These are phyloP conservation scores for Edaphochlamys debaryana DNA, from an alignment of 139 green algal genomes.

Conservation along the genomic window DNA sequence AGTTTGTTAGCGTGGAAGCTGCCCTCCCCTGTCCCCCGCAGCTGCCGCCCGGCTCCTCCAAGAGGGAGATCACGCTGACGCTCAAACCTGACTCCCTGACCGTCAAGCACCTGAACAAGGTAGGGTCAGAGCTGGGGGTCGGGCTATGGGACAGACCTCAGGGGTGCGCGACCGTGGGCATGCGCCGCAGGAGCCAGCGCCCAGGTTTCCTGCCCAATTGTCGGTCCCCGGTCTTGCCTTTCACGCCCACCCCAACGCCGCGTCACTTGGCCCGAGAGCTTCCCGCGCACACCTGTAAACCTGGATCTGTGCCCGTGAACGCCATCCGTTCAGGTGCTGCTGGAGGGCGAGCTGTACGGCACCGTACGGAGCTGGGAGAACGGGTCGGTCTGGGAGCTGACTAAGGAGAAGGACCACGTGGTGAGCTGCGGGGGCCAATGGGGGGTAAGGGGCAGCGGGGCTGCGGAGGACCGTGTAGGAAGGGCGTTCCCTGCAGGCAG, in stretches of 20 bases:
- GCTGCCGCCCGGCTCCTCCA: slow-evolving; percentile 25
- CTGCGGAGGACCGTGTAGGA: background rate
- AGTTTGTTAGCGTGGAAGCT: background rate
- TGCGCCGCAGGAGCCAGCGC: too few species aligned
- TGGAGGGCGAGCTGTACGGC: slow-evolving; percentile 51
- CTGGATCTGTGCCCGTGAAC: too few species aligned
- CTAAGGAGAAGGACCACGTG: slow-evolving; percentile 44
- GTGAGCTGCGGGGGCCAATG: slow-evolving; percentile 23
- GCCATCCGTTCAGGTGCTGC: slow-evolving; percentile 30
- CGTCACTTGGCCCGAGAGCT: too few species aligned
- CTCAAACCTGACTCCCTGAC: slow-evolving; percentile 20
- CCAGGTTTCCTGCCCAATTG: too few species aligned
- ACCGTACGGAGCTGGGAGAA: slow-evolving; percentile 45
- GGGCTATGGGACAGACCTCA: too few species aligned
- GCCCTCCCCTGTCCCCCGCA: background rate
- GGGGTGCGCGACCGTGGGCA: too few species aligned
- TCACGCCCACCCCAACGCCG: too few species aligned
- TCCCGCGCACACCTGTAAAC: too few species aligned
- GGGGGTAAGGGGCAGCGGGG: background rate
- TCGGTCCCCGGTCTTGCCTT: too few species aligned
- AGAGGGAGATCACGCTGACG: slow-evolving; percentile 24
- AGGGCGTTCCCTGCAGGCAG: too few species aligned
- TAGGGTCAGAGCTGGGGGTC: too few species aligned
- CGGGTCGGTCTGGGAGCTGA: slow-evolving; percentile 50
- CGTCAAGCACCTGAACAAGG: background rate